phyloP scores from a whole-genome alignment of 345 rosid species.

The Eucalyptus regnans region DNA sequence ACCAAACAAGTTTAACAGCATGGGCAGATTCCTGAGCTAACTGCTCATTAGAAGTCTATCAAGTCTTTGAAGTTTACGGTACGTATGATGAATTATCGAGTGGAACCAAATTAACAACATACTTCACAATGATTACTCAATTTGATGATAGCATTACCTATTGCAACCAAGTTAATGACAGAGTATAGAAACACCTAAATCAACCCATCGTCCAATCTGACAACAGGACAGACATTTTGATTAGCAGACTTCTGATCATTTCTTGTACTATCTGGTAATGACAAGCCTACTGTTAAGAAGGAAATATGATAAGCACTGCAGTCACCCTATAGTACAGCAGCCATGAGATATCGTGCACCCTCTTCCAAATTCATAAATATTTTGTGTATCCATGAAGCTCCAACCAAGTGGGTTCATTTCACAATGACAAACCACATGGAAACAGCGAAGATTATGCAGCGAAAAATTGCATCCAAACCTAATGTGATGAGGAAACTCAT shows the following conservation, averaged over 20 bases:
- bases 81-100: neutral
- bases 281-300: neutral
- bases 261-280: neutral
- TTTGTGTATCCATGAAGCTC: neutral
- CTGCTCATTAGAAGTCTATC: neutral
- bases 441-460: neutral
- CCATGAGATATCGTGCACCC: neutral
- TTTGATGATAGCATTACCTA: neutral
- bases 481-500: neutral
- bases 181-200: neutral
- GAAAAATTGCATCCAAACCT: neutral
- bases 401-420: neutral
- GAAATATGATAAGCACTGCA: neutral
- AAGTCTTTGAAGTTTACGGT: neutral
- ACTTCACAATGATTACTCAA: neutral
- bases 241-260: neutral
- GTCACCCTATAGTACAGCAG: neutral
- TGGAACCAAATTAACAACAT: neutral
- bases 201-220: neutral
- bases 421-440: neutral
- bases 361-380: neutral
- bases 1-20: neutral
- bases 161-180: neutral
- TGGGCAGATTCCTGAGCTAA: neutral
- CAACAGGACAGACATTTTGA: neutral